These are phyloP conservation scores for Orbilia brochopaga DNA, from an alignment of 2,329 filamentous ascomycete genomes.

Conservation along the genomic window DNA sequence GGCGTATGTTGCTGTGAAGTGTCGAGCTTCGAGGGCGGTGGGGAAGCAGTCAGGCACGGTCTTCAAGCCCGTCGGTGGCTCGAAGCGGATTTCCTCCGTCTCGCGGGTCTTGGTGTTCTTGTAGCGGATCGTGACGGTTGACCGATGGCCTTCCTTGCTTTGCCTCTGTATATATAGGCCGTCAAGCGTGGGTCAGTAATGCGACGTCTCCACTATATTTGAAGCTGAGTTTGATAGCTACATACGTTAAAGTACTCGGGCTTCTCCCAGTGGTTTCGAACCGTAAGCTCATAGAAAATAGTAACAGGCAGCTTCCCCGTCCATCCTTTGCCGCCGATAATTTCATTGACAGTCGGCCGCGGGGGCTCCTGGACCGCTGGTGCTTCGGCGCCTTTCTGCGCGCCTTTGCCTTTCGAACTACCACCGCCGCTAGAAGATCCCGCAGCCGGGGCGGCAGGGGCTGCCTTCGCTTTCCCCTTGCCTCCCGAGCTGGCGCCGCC, in stretches of 20 bases:
- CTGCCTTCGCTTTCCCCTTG: slow-evolving; percentile 35
- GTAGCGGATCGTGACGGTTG: slow-evolving; percentile 77
- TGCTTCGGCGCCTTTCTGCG: slow-evolving; percentile 63
- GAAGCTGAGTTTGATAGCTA: too few relatives aligned
- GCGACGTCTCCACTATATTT: too few relatives aligned
- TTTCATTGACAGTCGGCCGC: slow-evolving; percentile 67
- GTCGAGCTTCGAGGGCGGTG: slow-evolving; percentile 85
- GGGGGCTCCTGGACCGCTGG: slow-evolving; percentile 14
- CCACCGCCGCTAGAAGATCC: slow-evolving; percentile 2
- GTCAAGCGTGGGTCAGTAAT: too few relatives aligned
- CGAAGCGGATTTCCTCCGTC: slow-evolving; percentile 65
- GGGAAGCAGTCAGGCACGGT: slow-evolving; percentile 70
- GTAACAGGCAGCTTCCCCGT: slow-evolving; percentile 93
- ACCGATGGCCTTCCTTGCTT: slow-evolving; percentile 75
- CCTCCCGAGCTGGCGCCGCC: slow-evolving; percentile 16
- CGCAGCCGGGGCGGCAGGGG: slow-evolving; percentile 9
- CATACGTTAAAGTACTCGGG: slow-evolving; percentile 84
- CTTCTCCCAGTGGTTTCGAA: slow-evolving; percentile 88
- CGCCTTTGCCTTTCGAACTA: slow-evolving; percentile 43
- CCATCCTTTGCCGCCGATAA: slow-evolving; percentile 95
- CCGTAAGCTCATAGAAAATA: slow-evolving; percentile 51
- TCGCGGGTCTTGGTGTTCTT: slow-evolving; percentile 84
- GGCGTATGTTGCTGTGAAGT: slow-evolving; percentile 90
- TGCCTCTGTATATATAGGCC: slow-evolving; percentile 62
- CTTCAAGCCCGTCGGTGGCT: slow-evolving; percentile 76